phyloP scores from a whole-genome alignment of 1,284 basidiomycete species.

The Mycena citricolor region DNA sequence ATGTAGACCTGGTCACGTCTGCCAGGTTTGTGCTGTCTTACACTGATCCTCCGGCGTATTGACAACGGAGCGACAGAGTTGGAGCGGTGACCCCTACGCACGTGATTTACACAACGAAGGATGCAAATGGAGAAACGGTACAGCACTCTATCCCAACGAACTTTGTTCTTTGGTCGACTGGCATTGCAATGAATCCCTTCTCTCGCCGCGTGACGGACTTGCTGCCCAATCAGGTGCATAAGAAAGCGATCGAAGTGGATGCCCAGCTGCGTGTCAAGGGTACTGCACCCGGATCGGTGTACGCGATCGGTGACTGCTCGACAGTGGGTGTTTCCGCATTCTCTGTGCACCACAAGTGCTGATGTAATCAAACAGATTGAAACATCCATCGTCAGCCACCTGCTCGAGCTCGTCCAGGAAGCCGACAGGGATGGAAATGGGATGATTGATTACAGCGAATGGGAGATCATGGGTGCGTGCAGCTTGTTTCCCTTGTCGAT shows the following conservation, averaged over 20 bases:
- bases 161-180: slow-evolving; percentile 96
- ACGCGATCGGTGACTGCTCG: slow-evolving; percentile 93
- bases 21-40: slow-evolving; percentile 50
- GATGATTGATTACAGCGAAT: slow-evolving; percentile 82
- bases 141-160: slow-evolving; percentile 79
- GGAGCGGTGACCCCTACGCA: slow-evolving; percentile 68
- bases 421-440: slow-evolving; percentile 85
- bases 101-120: slow-evolving; percentile 76
- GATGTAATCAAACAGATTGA: no score
- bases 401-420: slow-evolving; percentile 86
- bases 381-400: slow-evolving; percentile 79
- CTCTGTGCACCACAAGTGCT: no score
- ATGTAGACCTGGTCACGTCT: slow-evolving; percentile 82
- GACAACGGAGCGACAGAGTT: slow-evolving; percentile 61
- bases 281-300: slow-evolving; percentile 87
- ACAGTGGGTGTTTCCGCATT: slow-evolving; percentile 60
- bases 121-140: slow-evolving; percentile 58
- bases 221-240: slow-evolving; percentile 95
- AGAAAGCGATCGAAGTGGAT: slow-evolving; percentile 85
- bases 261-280: slow-evolving; percentile 93
- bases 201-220: slow-evolving; percentile 78
- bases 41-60: no score
- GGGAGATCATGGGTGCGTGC: slow-evolving; percentile 75
- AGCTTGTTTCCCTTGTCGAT: slow-evolving; percentile 19
- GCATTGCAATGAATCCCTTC: slow-evolving; percentile 98